These are phyloP conservation scores for Solanum microdontum DNA, from an alignment of 257 asterid genomes.

Conservation along the genomic window DNA sequence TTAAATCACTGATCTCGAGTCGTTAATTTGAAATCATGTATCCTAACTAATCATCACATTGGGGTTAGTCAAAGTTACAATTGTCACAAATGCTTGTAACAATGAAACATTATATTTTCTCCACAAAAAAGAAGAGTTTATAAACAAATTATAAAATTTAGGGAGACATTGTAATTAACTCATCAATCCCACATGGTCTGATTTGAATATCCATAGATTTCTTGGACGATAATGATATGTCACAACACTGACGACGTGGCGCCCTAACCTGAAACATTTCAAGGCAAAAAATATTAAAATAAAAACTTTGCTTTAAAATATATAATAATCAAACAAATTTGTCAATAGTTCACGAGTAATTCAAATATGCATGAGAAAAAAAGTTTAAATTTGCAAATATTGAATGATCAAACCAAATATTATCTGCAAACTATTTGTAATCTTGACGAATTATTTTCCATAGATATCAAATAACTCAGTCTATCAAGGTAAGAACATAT, in stretches of 20 bases:
- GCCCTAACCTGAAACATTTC: constrained; percentile 21
- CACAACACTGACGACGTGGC: constrained; percentile 59
- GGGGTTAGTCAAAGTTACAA: not conserved
- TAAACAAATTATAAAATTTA: not conserved
- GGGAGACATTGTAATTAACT: constrained; percentile 30
- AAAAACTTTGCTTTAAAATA: not conserved
- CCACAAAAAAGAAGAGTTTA: not conserved
- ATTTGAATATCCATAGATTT: constrained; percentile 31
- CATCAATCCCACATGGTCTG: constrained; percentile 40
- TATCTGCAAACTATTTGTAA: not conserved
- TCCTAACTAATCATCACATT: not conserved
- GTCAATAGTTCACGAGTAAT: not conserved
- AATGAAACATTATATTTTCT: not conserved
- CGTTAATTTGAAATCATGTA: not conserved
- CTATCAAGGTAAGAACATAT: too few species aligned
- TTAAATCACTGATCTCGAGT: not conserved
- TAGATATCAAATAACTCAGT: not conserved
- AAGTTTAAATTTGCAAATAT: not conserved
- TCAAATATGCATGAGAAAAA: not conserved
- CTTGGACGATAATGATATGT: constrained; percentile 23
- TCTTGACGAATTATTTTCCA: not conserved
- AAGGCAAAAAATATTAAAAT: not conserved
- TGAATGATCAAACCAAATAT: not conserved
- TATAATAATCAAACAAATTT: not conserved
- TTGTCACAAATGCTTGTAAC: not conserved